phyloP scores from a whole-genome alignment of 805 yeast species.

The Pachysolen tannophilus region DNA sequence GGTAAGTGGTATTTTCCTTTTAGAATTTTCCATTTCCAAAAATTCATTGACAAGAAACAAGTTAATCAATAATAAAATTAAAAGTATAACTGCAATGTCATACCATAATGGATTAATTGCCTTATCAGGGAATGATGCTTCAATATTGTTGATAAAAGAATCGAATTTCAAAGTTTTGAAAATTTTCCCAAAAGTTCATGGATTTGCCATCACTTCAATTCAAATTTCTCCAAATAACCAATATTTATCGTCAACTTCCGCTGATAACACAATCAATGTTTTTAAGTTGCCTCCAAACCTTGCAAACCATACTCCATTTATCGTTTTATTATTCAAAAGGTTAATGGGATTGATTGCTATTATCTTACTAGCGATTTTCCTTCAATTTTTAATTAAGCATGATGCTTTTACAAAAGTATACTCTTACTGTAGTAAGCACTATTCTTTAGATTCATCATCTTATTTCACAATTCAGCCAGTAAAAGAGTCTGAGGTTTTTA shows the following conservation, averaged over 20 bases:
- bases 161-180: constrained; percentile 44
- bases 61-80: constrained; percentile 37
- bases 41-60: constrained; percentile 34
- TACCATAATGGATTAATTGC: constrained; percentile 37
- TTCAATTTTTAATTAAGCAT: no score
- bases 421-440: no score
- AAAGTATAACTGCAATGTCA: constrained; percentile 50
- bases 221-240: constrained; percentile 62
- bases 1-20: constrained; percentile 28
- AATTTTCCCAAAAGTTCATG: constrained; percentile 62
- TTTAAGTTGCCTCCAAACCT: constrained; percentile 48
- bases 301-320: constrained; percentile 29
- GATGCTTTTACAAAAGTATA: no score
- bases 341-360: no score
- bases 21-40: constrained; percentile 34
- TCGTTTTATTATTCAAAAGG: constrained; percentile 17
- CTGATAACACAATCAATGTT: constrained; percentile 65
- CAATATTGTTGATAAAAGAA: constrained; percentile 49
- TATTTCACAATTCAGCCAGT: constrained; percentile 26
- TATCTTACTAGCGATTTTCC: no score
- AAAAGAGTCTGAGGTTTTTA: constrained; percentile 13
- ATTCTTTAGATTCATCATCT: constrained; percentile 24
- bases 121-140: constrained; percentile 57
- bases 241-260: constrained; percentile 64
- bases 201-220: constrained; percentile 70